Conservation (phyloP, 345 rosid species). For the Brassica napus region DNA sequence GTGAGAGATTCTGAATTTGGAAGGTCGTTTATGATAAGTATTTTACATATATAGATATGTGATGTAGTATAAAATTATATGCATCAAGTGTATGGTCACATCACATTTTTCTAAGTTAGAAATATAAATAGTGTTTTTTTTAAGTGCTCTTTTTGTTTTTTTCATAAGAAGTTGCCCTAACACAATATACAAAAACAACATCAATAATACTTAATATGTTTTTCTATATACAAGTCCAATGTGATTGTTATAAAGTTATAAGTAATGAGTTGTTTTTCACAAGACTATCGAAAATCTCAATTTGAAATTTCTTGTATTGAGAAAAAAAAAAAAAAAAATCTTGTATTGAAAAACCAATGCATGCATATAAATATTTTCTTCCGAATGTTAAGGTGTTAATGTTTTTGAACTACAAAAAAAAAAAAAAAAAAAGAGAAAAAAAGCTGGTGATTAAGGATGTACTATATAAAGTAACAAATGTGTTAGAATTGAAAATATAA, state of each 20-base stretch:
- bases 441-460: neutral
- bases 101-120: slow-evolving; percentile 1
- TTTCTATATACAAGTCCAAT: neutral
- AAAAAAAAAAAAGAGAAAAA: neutral
- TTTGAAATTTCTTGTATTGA: neutral
- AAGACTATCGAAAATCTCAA: neutral
- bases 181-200: slow-evolving; percentile 1
- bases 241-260: neutral
- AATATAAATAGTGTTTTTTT: neutral
- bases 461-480: neutral
- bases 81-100: slow-evolving; percentile 11
- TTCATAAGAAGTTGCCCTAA: slow-evolving; percentile 1
- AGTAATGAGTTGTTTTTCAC: neutral
- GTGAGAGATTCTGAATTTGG: neutral
- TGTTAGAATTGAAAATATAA: neutral
- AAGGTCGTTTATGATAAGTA: neutral
- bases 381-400: no score
- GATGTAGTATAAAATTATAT: neutral
- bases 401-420: neutral
- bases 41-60: neutral
- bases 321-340: neutral
- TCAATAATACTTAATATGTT: neutral
- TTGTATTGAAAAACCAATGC: neutral
- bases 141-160: neutral
- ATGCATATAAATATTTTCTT: neutral